phyloP scores from a whole-genome alignment of 805 yeast genomes.

The Dipodascus geniculatus region DNA sequence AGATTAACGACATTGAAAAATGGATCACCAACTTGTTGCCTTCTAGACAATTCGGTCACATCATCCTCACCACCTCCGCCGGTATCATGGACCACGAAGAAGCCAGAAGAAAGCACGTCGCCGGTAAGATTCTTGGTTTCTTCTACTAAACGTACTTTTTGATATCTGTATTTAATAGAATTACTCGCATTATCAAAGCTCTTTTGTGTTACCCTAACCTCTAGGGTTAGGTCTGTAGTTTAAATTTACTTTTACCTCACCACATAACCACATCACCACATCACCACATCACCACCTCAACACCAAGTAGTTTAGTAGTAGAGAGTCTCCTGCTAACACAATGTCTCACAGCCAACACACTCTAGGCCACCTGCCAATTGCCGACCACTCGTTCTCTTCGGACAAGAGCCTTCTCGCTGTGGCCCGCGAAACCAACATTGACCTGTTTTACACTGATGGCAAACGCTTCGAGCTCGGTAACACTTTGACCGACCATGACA shows the following conservation, averaged over 20 bases:
- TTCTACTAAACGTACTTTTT: conserved; percentile 62
- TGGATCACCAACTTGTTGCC: conserved; percentile 98
- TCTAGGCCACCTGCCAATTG: conserved; percentile 75
- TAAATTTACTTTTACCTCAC: too few species aligned
- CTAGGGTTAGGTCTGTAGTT: too few species aligned
- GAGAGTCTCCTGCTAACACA: conserved; percentile 26
- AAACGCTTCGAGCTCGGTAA: conserved; percentile 48
- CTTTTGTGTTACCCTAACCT: too few species aligned
- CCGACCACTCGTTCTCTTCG: conserved; percentile 79
- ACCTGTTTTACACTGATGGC: conserved; percentile 51
- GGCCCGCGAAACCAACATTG: conserved; percentile 67
- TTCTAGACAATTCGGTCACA: conserved; percentile 98
- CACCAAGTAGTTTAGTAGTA: too few species aligned
- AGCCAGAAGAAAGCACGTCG: conserved; percentile 99
- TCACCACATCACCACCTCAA: background rate
- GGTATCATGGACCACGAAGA: conserved; percentile 99
- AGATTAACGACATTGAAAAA: conserved; percentile 89
- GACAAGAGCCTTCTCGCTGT: conserved; percentile 63
- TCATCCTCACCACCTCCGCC: conserved; percentile 96
- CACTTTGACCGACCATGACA: conserved; percentile 73
- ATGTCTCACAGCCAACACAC: conserved; percentile 31
- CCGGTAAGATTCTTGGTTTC: conserved; percentile 97
- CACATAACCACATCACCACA: too few species aligned
- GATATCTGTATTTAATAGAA: background rate
- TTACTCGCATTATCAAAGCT: too few species aligned